Conservation (phyloP, 179 eudicot species). For the Camellia oleifera region DNA sequence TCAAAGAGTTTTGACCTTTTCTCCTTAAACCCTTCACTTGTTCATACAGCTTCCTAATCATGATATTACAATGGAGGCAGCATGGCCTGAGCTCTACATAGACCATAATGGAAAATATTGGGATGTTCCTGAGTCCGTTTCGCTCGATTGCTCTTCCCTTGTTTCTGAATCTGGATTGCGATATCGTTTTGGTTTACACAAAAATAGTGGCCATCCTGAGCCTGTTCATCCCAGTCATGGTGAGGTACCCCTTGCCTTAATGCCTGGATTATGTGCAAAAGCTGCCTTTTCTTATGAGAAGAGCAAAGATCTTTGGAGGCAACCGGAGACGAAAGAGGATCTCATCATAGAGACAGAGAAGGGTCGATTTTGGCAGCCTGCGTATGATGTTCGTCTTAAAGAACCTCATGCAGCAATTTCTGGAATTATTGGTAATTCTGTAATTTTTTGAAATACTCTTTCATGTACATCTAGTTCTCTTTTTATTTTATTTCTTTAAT, state of each 20-base stretch:
- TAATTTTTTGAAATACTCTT: neutral
- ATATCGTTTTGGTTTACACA: conserved; percentile 73
- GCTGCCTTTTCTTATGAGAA: conserved; percentile 81
- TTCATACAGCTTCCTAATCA: conserved; percentile 66
- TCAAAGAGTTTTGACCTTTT: neutral
- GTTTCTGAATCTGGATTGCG: conserved; percentile 69
- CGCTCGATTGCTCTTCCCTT: conserved; percentile 67
- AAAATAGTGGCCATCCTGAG: conserved; percentile 58
- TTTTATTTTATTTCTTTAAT: neutral
- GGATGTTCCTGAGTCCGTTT: conserved; percentile 79
- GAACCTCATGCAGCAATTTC: conserved; percentile 80
- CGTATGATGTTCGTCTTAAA: conserved; percentile 73
- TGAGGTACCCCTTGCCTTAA: conserved; percentile 51
- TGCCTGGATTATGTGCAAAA: conserved; percentile 78
- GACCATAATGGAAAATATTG: conserved; percentile 78
- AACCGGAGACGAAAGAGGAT: conserved; percentile 57
- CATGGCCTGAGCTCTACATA: conserved; percentile 80
- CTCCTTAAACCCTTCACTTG: neutral
- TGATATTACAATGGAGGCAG: conserved; percentile 74
- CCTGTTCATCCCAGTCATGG: conserved; percentile 34
- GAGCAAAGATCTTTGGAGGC: conserved; percentile 77
- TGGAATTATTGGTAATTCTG: conserved; percentile 58
- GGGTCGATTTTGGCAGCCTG: conserved; percentile 43
- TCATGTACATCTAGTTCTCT: neutral
- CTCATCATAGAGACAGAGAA: conserved; percentile 32